A percentile compares a stretch with the other conserved stretches of the same genome.
These are phyloP conservation scores for Ophiostoma pallidulum DNA, from an alignment of 2,329 filamentous ascomycete species.

Conservation along the genomic window DNA sequence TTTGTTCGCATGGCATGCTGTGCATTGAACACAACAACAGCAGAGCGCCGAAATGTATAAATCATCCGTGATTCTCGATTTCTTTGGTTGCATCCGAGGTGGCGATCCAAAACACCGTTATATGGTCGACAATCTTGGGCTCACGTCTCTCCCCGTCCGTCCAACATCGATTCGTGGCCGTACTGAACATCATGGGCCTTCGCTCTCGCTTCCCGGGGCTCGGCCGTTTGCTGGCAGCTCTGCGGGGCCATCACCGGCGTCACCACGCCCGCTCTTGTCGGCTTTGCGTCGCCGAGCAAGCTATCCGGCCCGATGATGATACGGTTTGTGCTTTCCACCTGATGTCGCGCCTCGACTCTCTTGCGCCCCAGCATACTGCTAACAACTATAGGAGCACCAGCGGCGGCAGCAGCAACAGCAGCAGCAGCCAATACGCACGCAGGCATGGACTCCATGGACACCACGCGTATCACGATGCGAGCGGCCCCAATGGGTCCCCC, in stretches of 20 bases:
- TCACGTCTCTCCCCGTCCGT: not conserved
- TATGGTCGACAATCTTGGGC: too few species aligned
- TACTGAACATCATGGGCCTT: not conserved
- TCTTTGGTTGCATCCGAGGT: too few species aligned
- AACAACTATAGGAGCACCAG: not conserved
- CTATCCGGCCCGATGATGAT: not conserved
- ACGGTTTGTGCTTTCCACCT: slow-evolving; percentile 18
- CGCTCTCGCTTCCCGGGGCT: not conserved
- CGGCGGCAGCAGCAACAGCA: too few species aligned
- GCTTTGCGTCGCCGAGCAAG: not conserved
- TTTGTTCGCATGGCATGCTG: too few species aligned
- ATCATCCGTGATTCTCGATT: too few species aligned
- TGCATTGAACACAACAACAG: too few species aligned
- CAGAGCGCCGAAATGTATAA: too few species aligned
- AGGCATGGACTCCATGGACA: too few species aligned
- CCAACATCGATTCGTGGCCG: not conserved
- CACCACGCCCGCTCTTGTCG: not conserved
- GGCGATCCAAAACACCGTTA: not conserved
- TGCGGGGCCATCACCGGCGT: not conserved
- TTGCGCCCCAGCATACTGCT: slow-evolving; percentile 1
- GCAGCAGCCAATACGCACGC: too few species aligned
- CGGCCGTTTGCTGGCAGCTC: not conserved
- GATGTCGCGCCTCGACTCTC: not conserved
- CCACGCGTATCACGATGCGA: too few species aligned
- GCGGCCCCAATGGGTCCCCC: too few species aligned